Evolutionary conservation across 129 eudicot species (phyloP), one percentile per base, ranked within the genome.

Genomic region (Helichrysum umbraculigerum): DNA sequence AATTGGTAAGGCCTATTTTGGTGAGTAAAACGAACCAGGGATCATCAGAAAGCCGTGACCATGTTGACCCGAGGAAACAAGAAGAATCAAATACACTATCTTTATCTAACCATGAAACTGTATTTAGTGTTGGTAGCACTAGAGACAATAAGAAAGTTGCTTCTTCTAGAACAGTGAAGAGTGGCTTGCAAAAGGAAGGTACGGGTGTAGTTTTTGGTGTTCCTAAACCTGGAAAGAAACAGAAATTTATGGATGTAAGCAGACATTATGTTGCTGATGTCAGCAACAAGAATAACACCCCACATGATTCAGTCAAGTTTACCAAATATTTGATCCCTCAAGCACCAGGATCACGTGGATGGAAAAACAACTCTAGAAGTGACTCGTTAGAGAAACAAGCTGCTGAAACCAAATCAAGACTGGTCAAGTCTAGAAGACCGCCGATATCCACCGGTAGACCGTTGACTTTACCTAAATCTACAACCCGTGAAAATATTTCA

Each of bases 231-330:
- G 98, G 98, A 59, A 94, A 91, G 84, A 94, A 91, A 57, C 86
- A 91, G 56, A 94, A 94, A 62, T 91, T 94, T 74, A 94, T 94
- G 98, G 98, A 94, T 1, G 97, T 94, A 33, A 94, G 97, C 87
- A 90, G 90, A 83, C 97, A 93, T 77, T 88, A 81, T 73, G 84
- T 78, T 79, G 88, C 89, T 58, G 90, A 87, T 32, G 70, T 68
- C 74, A 77, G 77, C 84, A 70, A 71, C 57, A 90, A 82, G 74
- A 79, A 74, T 41, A 79, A 78, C 56, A 58, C 47, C 52, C 15
- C 85, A 51, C 67, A 77, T 78, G 93, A 88, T 75, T 74, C 96
- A 1, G 76, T 76, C n/a, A 91, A 87, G 70, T 73, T 84, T 70
- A 73, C 96, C 3, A 86, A 76, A 74, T 79, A 81, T 80, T 71